A percentile compares a stretch with the other conserved stretches of the same genome.
These are phyloP conservation scores for Amorphotheca resinae DNA, from an alignment of 495 filamentous ascomycete species.

Conservation along the genomic window DNA sequence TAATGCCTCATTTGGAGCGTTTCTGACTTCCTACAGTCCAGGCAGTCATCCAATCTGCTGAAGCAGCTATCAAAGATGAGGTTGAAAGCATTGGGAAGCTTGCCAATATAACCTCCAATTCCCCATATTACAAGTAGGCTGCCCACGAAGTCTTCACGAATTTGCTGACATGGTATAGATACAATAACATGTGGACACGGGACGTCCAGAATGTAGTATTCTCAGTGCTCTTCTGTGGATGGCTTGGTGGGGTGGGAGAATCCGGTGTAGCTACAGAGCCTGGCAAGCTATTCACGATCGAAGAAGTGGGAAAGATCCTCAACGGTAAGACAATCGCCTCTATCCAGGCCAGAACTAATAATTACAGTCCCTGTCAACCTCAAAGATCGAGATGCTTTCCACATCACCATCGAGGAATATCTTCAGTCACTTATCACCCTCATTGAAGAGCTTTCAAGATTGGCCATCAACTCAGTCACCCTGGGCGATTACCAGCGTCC, in stretches of 20 bases:
- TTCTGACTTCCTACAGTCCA: slow-evolving; percentile 14
- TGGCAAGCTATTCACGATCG: slow-evolving; percentile 69
- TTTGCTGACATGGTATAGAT: slow-evolving; percentile 27
- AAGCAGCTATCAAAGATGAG: slow-evolving; percentile 43
- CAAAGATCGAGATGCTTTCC: slow-evolving; percentile 81
- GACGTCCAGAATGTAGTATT: slow-evolving; percentile 72
- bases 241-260: slow-evolving; percentile 52
- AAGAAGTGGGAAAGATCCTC: slow-evolving; percentile 69
- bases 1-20: not conserved
- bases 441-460: slow-evolving; percentile 69
- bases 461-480: slow-evolving; percentile 94
- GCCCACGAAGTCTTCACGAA: not conserved
- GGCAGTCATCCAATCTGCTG: slow-evolving; percentile 37
- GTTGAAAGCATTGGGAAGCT: slow-evolving; percentile 46
- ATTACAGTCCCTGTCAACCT: slow-evolving; percentile 81
- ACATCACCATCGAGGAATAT: slow-evolving; percentile 94
- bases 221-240: slow-evolving; percentile 60
- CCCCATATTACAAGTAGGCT: slow-evolving; percentile 81
- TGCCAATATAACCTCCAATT: slow-evolving; percentile 55
- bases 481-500: slow-evolving; percentile 78
- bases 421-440: slow-evolving; percentile 73
- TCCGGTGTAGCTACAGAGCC: slow-evolving; percentile 22
- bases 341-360: slow-evolving; percentile 5
- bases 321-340: slow-evolving; percentile 39
- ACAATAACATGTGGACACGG: slow-evolving; percentile 74